Base-by-base conservation (phyloP, 2,329 filamentous ascomycete species). In the Fusarium verrucosum region DNA sequence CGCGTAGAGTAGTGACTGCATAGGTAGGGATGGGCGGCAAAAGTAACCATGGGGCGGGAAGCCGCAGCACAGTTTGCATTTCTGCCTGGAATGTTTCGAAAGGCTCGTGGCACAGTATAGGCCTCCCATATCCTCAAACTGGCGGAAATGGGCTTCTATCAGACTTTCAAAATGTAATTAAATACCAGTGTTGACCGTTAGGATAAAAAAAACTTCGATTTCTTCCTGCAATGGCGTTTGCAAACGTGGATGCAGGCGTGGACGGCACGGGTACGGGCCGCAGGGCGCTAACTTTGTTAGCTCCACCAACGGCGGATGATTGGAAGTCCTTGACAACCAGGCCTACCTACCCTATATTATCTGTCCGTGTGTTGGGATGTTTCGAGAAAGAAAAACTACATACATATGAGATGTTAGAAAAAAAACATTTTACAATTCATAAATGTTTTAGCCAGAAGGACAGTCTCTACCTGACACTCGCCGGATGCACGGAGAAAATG, bases 261-360 rank as follows among this genome's bases (percentile, higher is more conserved):
- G 43, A 16, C 50, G 44, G 36, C 16, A 26, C 40, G 51, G 63
- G 59, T 67, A 37, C 65, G 65, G 60, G 51, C 65, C 64, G 64
- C 49, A 38, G n/a, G 37, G 55, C 52, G 64, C 64, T 55, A 62
- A 62, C n/a, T 16, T 44, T 19, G 23, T 10, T 22, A n/a, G 33
- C 32, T 55, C 58, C 56, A 56, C 26, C 30, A 22, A 38, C n/a
- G 30, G n/a, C n/a, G n/a, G n/a, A n/a, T n/a, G n/a, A n/a, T 6
- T 28, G 26, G 26, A 28, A 28, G 26, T 28, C 4, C 6, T 23
- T 23, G 23, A 23, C 23, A 23, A 23, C 23, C 23, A 23, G 8
- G 8, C 5, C 23, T 23, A 19, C 8, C 16, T 53, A 55, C 37
- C 52, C 9, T 28, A 10, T 28, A 11, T 28, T 8, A 8, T 23